Base-by-base conservation (phyloP, 164 flowering plant genomes). In the Vitis rupestris region DNA sequence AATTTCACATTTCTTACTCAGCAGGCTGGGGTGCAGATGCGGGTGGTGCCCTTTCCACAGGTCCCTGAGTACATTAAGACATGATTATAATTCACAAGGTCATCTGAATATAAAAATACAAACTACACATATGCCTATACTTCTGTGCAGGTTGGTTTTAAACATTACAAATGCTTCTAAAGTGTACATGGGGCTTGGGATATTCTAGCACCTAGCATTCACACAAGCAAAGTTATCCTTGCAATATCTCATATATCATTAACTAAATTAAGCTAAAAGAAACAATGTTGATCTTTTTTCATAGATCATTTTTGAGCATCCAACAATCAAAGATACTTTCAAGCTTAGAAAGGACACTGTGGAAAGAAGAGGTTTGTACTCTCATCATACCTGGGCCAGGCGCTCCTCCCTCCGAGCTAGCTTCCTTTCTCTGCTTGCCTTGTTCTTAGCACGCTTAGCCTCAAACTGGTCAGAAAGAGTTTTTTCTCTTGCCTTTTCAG, bases 371-470 rank as follows among this genome's bases (percentile, higher is more conserved):
- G 44, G 44, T 0, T 37, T 37, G 44, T 37, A 37, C 8, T 53
- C 56, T 53, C 15, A 53, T 9, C 59, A 12, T 55, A 77, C 83
- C 80, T 77, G 81, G 10, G 79, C 81, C 29, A 81, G 64, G 9
- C 83, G 81, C 58, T 81, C 81, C 56, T 81, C 83, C 30, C 83
- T 74, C 58, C 83, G 61, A 8, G 83, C 83, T 31, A 57, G 8
- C 76, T 80, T 80, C 55, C 83, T 81, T 68, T 81, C 83, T 60
- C 83, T 69, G 77, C 81, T 78, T 2, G 83, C 83, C 77, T 81
- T 81, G 79, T 81, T 81, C 81, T 81, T 81, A 0, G 79, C 81
- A 51, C 83, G 75, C 65, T 78, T 80, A 47, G 83, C 83, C 72
- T 80, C 83, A 70, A 80, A 80, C 65, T 80, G 83, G 51, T 80